Conservation (phyloP, 2,329 filamentous ascomycete species). For the Gliomastix tumulicola region DNA sequence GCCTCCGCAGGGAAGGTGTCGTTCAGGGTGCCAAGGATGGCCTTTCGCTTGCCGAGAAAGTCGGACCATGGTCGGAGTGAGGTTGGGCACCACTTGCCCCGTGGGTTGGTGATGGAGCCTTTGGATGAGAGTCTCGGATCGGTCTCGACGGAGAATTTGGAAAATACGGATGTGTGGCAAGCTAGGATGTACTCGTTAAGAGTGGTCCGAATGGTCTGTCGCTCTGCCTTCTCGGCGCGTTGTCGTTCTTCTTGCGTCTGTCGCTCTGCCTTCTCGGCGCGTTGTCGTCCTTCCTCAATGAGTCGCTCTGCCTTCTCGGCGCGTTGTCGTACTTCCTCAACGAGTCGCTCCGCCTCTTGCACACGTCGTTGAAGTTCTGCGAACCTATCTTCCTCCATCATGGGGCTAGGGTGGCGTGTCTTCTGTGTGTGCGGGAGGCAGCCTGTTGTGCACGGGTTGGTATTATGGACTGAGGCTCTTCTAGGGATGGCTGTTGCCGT, state of each 20-base stretch:
- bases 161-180: conserved; percentile 16
- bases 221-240: no score
- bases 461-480: no score
- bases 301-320: conserved; percentile 6
- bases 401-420: no score
- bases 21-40: conserved; percentile 13
- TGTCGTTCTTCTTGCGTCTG: no score
- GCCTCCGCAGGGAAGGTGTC: conserved; percentile 9
- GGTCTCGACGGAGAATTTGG: conserved; percentile 14
- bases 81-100: conserved; percentile 17
- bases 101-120: conserved; percentile 18
- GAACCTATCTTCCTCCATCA: no score
- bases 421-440: no score
- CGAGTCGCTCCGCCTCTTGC: no score
- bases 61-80: conserved; percentile 17
- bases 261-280: no score
- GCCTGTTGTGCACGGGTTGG: no score
- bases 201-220: conserved; percentile 15
- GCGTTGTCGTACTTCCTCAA: no score
- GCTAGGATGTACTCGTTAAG: conserved; percentile 21
- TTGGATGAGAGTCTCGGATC: conserved; percentile 14
- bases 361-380: no score
- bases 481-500: no score
- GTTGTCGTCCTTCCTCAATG: conserved; percentile 8
- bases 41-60: conserved; percentile 16